Conservation (phyloP, 2,329 filamentous ascomycete species). For the Botrytis pseudocinerea region DNA sequence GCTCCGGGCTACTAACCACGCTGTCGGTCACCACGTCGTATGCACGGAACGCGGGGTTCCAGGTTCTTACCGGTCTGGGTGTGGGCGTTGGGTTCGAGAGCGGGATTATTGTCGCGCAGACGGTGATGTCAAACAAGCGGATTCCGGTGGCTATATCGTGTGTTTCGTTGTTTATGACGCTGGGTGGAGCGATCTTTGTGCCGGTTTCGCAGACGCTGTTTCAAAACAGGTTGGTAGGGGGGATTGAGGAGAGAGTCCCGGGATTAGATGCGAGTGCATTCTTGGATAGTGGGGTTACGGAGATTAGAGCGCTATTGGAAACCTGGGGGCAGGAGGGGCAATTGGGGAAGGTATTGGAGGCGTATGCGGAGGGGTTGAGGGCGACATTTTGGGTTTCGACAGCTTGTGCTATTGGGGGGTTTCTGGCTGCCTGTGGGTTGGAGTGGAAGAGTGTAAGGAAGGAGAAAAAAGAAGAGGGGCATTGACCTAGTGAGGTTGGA, state of each 20-base stretch:
- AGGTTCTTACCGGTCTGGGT: conserved; percentile 47
- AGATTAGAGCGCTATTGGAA: conserved; percentile 49
- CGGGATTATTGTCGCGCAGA: conserved; percentile 47
- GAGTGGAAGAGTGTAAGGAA: conserved; percentile 58
- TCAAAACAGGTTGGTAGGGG: conserved; percentile 59
- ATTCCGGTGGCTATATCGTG: conserved; percentile 54
- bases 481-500: too few relatives aligned
- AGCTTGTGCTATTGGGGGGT: conserved; percentile 49
- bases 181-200: conserved; percentile 66
- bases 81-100: conserved; percentile 34
- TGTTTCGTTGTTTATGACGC: conserved; percentile 61
- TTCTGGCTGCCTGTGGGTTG: conserved; percentile 48
- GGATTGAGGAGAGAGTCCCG: conserved; percentile 48
- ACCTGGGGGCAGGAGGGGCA: conserved; percentile 46
- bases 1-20: conserved; percentile 47
- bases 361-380: conserved; percentile 58
- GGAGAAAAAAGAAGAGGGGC: conserved; percentile 22
- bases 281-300: conserved; percentile 54
- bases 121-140: conserved; percentile 49
- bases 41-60: conserved; percentile 58
- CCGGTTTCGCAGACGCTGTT: conserved; percentile 66
- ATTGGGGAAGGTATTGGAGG: conserved; percentile 48
- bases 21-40: conserved; percentile 46
- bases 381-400: conserved; percentile 55
- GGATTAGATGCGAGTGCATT: conserved; percentile 50